phyloP scores from a whole-genome alignment of 2,329 filamentous ascomycete genomes.

The Botrytis tulipae region DNA sequence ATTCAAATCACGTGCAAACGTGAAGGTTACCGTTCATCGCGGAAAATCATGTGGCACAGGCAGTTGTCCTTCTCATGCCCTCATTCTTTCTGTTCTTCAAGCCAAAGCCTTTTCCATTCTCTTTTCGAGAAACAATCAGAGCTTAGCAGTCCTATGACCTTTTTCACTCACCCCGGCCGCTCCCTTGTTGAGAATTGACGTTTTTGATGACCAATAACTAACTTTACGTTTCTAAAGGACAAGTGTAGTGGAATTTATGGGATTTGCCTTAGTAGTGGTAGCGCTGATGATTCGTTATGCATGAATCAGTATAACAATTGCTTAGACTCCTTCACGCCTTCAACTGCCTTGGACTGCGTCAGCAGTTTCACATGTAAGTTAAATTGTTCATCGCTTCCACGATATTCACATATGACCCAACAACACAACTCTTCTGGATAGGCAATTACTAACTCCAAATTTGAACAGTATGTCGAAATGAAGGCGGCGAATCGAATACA shows the following conservation, averaged over 20 bases:
- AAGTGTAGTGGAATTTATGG: constrained; percentile 24
- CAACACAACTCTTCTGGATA: neutral
- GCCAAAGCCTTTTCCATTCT: neutral
- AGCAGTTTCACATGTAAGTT: constrained; percentile 16
- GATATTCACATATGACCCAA: neutral
- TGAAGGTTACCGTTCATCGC: neutral
- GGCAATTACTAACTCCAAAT: neutral
- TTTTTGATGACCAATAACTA: neutral
- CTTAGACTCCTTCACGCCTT: constrained; percentile 23
- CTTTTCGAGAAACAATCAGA: neutral
- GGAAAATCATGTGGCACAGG: neutral
- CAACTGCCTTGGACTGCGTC: constrained; percentile 22
- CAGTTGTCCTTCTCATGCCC: neutral
- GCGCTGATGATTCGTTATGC: constrained; percentile 21
- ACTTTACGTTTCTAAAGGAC: neutral
- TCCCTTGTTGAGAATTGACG: neutral
- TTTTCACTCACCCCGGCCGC: neutral
- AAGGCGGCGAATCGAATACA: constrained; percentile 20
- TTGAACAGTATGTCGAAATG: constrained; percentile 5
- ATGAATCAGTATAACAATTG: constrained; percentile 27
- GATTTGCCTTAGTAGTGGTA: constrained; percentile 20
- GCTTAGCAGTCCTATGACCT: neutral
- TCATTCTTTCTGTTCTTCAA: neutral
- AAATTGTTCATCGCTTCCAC: neutral
- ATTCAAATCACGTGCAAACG: neutral